Evolutionary conservation across 2,329 filamentous ascomycete species (phyloP).

Genomic region (Sporothrix phasma): DNA sequence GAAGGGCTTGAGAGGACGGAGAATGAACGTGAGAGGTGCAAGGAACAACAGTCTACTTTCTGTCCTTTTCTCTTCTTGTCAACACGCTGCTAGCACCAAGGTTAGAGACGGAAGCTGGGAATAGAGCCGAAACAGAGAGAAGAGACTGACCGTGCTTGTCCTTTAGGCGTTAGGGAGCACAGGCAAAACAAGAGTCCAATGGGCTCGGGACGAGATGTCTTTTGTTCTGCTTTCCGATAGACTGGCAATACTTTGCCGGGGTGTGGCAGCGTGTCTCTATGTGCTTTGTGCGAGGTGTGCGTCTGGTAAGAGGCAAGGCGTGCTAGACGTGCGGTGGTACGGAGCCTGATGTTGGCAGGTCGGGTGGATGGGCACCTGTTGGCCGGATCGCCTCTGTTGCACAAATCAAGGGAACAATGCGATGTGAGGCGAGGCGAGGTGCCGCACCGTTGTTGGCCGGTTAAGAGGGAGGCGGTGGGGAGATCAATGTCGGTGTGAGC

Average conservation of each 20-base stretch:
- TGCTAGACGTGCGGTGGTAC: conserved; percentile 1
- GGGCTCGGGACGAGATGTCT: too few species aligned
- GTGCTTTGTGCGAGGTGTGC: not conserved
- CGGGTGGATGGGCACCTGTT: not conserved
- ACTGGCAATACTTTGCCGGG: too few species aligned
- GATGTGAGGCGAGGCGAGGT: not conserved
- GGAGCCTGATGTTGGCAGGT: conserved; percentile 4
- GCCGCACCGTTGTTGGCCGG: not conserved
- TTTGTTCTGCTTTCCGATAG: too few species aligned
- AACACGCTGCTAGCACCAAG: not conserved
- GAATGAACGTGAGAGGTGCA: not conserved
- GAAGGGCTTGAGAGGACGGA: not conserved
- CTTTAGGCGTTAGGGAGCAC: too few species aligned
- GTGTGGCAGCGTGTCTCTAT: not conserved
- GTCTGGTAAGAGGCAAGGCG: not conserved
- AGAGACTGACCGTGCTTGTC: too few species aligned
- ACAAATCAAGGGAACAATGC: not conserved
- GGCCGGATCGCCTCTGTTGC: not conserved
- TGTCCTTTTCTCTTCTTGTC: not conserved
- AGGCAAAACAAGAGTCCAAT: too few species aligned
- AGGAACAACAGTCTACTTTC: not conserved
- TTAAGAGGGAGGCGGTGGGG: not conserved
- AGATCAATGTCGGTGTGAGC: not conserved
- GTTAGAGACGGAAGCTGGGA: too few species aligned
- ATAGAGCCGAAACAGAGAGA: too few species aligned